Conservation (phyloP, 106 monocot species). For the Dendrobium officinale region DNA sequence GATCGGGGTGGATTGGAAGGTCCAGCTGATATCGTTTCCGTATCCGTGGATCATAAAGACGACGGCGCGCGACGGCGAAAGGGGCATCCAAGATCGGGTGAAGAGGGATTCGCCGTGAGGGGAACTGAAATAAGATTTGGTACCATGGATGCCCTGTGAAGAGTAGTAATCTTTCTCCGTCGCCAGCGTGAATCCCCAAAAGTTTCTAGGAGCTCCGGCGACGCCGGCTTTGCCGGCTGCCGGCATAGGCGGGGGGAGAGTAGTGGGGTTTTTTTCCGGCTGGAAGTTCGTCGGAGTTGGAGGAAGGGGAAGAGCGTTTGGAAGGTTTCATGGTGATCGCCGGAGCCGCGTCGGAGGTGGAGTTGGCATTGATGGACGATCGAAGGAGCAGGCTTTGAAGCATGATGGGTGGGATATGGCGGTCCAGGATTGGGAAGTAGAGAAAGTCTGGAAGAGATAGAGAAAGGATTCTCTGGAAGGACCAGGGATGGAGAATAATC, state of each 20-base stretch:
- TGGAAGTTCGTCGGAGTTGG: not conserved
- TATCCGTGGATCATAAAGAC: too few species aligned
- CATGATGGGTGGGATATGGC: conserved; percentile 22
- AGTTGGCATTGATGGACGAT: conserved; percentile 12
- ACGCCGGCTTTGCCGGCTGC: too few species aligned
- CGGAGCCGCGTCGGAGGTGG: conserved; percentile 4
- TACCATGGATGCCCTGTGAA: too few species aligned
- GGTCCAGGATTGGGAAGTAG: not conserved
- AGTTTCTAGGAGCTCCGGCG: too few species aligned
- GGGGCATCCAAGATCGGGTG: too few species aligned
- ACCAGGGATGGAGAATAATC: not conserved
- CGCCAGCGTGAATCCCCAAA: too few species aligned
- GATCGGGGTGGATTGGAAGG: too few species aligned
- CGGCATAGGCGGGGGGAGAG: not conserved
- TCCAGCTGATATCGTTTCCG: too few species aligned
- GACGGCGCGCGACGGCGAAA: too few species aligned
- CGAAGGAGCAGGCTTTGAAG: conserved; percentile 27
- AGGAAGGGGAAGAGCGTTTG: conserved; percentile 19
- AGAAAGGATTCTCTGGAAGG: not conserved
- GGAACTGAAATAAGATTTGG: too few species aligned
- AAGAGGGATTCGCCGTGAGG: too few species aligned
- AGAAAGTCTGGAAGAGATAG: not conserved
- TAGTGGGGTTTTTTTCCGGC: not conserved
- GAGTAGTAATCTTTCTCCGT: too few species aligned
- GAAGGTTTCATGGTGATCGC: conserved; percentile 10